Evolutionary conservation across 2,329 filamentous ascomycete species (phyloP), one percentile per base, ranked within the genome.

Genomic region (Leptographium lundbergii): DNA sequence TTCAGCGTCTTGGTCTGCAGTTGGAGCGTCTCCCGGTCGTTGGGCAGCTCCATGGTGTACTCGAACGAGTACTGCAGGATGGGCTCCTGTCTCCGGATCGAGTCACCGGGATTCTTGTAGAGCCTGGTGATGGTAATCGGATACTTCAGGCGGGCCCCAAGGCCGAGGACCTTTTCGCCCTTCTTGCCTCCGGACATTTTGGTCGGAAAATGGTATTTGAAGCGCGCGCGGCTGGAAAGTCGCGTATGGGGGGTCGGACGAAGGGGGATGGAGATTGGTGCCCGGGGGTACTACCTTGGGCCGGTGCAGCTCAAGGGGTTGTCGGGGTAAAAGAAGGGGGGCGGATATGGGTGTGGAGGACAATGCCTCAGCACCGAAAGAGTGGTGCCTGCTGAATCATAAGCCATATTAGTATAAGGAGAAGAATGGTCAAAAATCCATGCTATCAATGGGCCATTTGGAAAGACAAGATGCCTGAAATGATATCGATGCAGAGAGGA

Each of bases 111-210:
- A 64, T 79, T 75, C 72, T 90, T 91, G 65, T 92, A 81, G 62
- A 97, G 80, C 72, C 89, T 87, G 67, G 86, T 91, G 73, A 99
- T 86, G 66, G 87, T 95, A 73, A 97, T 91, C 67, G 94, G 94
- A 73, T 97, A 99, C 73, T 87, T 88, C 66, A 96, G 82, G 73
- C 82, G 78, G 66, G 77, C 73, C 67, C 82, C 82, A 60, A 85
- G 69, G 59, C 72, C 75, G 60, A 85, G 70, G 52, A 60, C 59
- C 64, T 66, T 66, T 24, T 66, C 61, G 59, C 65, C 65, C 59
- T 61, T 61, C 24, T 62, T 63, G 47, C 63, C 63, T 39, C 58
- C 57, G 3, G 53, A 59, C 62, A 64, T 63, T 17, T 24, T 50
- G 54, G 42, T 7, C 13, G 24, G 59, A 51, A 6, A 36, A 51